Conservation (phyloP, 2,329 filamentous ascomycete species). For the Nigrospora sphaerica region DNA sequence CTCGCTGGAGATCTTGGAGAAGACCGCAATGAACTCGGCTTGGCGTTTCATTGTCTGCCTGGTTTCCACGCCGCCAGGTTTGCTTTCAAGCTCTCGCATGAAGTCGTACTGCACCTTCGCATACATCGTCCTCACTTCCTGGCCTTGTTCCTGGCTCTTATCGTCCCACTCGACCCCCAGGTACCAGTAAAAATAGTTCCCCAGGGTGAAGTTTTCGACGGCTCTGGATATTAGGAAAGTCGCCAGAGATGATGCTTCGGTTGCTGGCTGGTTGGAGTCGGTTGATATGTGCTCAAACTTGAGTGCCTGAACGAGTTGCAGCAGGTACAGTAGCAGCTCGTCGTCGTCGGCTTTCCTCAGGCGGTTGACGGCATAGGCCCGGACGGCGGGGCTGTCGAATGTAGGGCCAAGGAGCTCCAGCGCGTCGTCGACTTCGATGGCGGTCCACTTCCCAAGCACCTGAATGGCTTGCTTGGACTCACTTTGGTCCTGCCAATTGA, state of each 20-base stretch:
- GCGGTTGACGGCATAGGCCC: constrained; percentile 88
- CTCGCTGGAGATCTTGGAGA: constrained; percentile 84
- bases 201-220: constrained; percentile 79
- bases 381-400: constrained; percentile 81
- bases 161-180: constrained; percentile 97
- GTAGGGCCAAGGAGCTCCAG: constrained; percentile 88
- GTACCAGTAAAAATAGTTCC: constrained; percentile 97
- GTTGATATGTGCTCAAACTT: constrained; percentile 80
- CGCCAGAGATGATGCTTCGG: constrained; percentile 72
- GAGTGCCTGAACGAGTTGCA: constrained; percentile 91
- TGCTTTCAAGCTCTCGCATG: constrained; percentile 76
- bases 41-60: constrained; percentile 76
- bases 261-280: constrained; percentile 51
- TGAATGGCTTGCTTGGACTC: constrained; percentile 88
- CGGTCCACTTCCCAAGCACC: constrained; percentile 86
- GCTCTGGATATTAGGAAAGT: constrained; percentile 85
- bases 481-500: constrained; percentile 81
- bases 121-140: constrained; percentile 77
- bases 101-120: constrained; percentile 93
- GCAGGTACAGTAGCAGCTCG: constrained; percentile 81
- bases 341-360: constrained; percentile 88
- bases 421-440: constrained; percentile 95
- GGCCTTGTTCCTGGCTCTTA: constrained; percentile 64
- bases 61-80: constrained; percentile 61
- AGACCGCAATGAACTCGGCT: constrained; percentile 78